Conservation (phyloP, 176 grass and related monocot species). For the Metroxylon sagu region DNA sequence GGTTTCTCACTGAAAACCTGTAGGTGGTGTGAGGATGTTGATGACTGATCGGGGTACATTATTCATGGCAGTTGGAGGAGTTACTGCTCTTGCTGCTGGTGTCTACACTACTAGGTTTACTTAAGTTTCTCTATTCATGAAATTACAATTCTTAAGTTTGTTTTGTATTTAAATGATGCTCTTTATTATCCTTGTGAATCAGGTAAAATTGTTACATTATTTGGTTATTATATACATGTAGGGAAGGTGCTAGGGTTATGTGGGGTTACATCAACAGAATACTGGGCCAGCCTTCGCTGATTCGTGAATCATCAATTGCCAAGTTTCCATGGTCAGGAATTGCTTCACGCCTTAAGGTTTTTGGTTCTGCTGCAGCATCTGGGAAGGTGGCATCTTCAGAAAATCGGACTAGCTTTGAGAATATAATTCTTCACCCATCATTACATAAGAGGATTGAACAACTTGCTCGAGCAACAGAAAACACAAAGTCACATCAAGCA, state of each 20-base stretch:
- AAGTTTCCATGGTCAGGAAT: constrained; percentile 65
- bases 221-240: constrained; percentile 28
- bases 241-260: constrained; percentile 88
- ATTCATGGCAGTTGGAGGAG: constrained; percentile 77
- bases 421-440: constrained; percentile 79
- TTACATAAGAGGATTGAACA: constrained; percentile 79
- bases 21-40: constrained; percentile 69
- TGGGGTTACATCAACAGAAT: constrained; percentile 96
- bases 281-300: constrained; percentile 82
- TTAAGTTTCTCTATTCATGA: not conserved
- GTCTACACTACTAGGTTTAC: constrained; percentile 90
- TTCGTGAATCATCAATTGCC: constrained; percentile 89
- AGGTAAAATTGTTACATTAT: not conserved
- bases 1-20: constrained; percentile 27
- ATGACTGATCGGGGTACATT: constrained; percentile 77
- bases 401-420: constrained; percentile 39
- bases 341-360: constrained; percentile 20
- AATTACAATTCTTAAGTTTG: no score
- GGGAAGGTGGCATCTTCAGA: constrained; percentile 20
- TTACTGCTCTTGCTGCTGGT: constrained; percentile 80
- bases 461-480: constrained; percentile 83
- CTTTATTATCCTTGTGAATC: not conserved
- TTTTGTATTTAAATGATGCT: not conserved
- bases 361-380: constrained; percentile 18
- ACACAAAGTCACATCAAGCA: constrained; percentile 88